Conservation (phyloP, 176 grass and related monocot genomes). For the Cenchrus purpureus region DNA sequence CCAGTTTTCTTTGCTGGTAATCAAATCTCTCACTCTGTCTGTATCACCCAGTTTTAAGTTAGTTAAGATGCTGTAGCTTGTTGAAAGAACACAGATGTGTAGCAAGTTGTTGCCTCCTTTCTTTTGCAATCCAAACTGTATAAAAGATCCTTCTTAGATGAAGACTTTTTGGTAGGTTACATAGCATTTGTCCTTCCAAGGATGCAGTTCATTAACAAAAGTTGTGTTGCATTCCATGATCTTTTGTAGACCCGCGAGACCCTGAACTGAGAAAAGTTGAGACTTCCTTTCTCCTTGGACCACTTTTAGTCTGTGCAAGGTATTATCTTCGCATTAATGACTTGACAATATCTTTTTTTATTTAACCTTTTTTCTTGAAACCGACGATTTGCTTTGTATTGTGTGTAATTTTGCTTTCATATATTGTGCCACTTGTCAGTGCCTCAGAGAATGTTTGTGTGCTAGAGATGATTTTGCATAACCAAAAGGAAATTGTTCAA, state of each 20-base stretch:
- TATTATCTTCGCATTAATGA: constrained; percentile 29
- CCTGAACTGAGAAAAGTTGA: constrained; percentile 75
- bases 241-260: constrained; percentile 70
- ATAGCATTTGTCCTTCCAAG: background rate
- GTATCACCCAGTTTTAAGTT: constrained; percentile 26
- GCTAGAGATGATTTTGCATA: constrained; percentile 21
- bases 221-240: constrained; percentile 23
- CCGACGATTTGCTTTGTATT: constrained; percentile 15
- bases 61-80: constrained; percentile 6
- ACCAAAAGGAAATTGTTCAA: background rate
- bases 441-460: background rate
- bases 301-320: constrained; percentile 89
- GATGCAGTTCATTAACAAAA: constrained; percentile 15
- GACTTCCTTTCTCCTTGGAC: constrained; percentile 89
- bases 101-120: background rate
- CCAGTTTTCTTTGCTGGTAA: constrained; percentile 94
- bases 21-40: constrained; percentile 22
- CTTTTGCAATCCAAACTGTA: constrained; percentile 11
- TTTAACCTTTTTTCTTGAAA: constrained; percentile 17
- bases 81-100: constrained; percentile 18
- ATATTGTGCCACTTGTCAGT: background rate
- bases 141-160: background rate
- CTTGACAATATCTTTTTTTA: background rate
- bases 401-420: constrained; percentile 10
- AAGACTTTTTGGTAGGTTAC: background rate